Base-by-base conservation (phyloP, 148 eudicot species). In the Drosera capensis region DNA sequence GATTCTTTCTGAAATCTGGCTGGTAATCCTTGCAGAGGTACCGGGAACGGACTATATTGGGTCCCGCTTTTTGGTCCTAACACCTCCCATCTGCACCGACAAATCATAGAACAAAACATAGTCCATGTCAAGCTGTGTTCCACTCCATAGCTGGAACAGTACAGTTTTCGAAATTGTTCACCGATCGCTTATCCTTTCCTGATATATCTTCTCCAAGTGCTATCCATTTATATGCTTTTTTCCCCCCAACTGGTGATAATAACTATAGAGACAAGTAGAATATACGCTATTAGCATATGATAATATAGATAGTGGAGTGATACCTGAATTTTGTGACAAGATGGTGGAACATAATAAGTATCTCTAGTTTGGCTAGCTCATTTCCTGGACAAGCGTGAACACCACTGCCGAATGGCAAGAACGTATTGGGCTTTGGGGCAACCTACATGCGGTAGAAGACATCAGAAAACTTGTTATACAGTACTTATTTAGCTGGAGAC, bases 361-460 rank as follows among this genome's bases (percentile, higher is more conserved):
- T 68, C 60, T 73, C 74, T 26, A 68, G 65, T 68, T 73, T 73
- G 8, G 78, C 78, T 1, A 73, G 71, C 57, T 64, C 74, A 30
- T 73, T 73, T 4, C 78, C 78, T 0, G 78, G 74, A 18, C 78
- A 73, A 24, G 78, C 57, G 35, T 68, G 78, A 5, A 54, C 68
- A 1, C 78, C 78, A 20, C 60, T 57, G 23, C 78, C 78, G 37
- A 73, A 73, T 31, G 78, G 78, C 65, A 73, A 60, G 37, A 64
- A 68, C 29, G 74, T 73, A 39, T 73, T 68, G 25, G 71, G 71
- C 58, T 68, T 73, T 21, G 63, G 71, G 5, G 68, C 52, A 11
- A 38, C 64, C 78, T 73, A 23, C 28, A 16, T 40, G 3, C n/a
- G n/a, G n/a, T n/a, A n/a, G n/a, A n/a, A n/a, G n/a, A n/a, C n/a